These are phyloP conservation scores for Stereocaulon alpinum DNA, from an alignment of 495 filamentous ascomycete genomes.

Conservation along the genomic window DNA sequence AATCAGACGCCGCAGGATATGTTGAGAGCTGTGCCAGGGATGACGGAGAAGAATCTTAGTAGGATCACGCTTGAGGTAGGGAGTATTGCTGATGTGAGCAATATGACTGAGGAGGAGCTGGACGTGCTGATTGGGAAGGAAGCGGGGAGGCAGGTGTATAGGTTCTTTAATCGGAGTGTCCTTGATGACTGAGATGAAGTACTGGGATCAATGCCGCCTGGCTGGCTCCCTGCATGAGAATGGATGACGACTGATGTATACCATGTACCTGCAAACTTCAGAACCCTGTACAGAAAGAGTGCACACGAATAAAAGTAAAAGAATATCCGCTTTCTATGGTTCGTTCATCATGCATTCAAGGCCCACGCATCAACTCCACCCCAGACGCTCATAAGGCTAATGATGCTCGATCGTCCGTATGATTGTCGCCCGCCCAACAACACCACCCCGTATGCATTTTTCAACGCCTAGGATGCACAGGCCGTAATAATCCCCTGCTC, in stretches of 20 bases:
- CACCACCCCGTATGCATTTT: not conserved
- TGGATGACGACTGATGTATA: not conserved
- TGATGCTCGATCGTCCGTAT: not conserved
- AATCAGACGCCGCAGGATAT: conserved; percentile 74
- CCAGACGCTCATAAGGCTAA: not conserved
- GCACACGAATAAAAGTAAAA: too few species aligned
- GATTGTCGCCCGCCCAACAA: not conserved
- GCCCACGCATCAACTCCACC: not conserved
- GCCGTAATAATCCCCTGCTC: not conserved
- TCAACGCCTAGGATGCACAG: not conserved
- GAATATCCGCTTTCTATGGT: not conserved
- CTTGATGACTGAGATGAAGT: conserved; percentile 38
- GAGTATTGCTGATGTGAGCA: conserved; percentile 74
- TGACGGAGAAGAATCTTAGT: conserved; percentile 66
- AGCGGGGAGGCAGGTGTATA: conserved; percentile 62
- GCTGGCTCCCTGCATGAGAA: conserved; percentile 2
- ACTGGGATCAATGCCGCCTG: not conserved
- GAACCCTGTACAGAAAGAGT: too few species aligned
- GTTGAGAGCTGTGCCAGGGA: conserved; percentile 72
- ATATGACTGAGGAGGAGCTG: conserved; percentile 69
- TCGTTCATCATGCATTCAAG: not conserved
- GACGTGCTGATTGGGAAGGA: conserved; percentile 66
- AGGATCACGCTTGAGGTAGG: conserved; percentile 60
- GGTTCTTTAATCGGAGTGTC: conserved; percentile 80
- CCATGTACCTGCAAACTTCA: too few species aligned